Evolutionary conservation across 768 basidiomycete species (phyloP).

Genomic region (Tylopilus intermedius): DNA sequence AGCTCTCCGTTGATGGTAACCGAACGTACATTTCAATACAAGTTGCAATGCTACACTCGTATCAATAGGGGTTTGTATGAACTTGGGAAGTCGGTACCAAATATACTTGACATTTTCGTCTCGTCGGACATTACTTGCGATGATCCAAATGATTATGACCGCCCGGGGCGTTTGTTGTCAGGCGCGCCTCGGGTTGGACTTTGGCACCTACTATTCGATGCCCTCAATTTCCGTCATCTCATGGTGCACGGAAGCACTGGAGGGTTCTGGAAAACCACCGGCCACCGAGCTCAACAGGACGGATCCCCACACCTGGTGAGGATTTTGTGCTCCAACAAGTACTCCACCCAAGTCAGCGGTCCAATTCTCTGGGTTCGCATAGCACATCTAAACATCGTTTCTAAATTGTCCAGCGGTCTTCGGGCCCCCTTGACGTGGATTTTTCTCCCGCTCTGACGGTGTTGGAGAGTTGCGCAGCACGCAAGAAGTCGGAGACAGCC

Average conservation of each 20-base stretch:
- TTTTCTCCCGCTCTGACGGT: neutral
- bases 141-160: neutral
- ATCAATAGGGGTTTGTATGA: neutral
- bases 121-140: constrained; percentile 2
- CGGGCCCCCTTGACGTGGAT: neutral
- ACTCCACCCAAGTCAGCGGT: neutral
- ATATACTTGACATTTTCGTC: neutral
- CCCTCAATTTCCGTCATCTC: neutral
- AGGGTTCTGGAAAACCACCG: neutral
- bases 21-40: neutral
- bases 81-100: neutral
- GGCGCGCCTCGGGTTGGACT: neutral
- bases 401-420: neutral
- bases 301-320: neutral
- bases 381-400: neutral
- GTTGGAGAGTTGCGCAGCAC: neutral
- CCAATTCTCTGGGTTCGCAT: neutral
- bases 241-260: neutral
- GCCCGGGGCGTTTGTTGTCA: neutral
- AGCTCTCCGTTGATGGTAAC: neutral
- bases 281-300: neutral
- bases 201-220: neutral
- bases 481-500: neutral
- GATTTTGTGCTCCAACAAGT: neutral
- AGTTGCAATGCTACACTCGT: neutral